These are phyloP conservation scores for Fonsecaea pedrosoi DNA, from an alignment of 2,329 filamentous ascomycete genomes.

Conservation along the genomic window DNA sequence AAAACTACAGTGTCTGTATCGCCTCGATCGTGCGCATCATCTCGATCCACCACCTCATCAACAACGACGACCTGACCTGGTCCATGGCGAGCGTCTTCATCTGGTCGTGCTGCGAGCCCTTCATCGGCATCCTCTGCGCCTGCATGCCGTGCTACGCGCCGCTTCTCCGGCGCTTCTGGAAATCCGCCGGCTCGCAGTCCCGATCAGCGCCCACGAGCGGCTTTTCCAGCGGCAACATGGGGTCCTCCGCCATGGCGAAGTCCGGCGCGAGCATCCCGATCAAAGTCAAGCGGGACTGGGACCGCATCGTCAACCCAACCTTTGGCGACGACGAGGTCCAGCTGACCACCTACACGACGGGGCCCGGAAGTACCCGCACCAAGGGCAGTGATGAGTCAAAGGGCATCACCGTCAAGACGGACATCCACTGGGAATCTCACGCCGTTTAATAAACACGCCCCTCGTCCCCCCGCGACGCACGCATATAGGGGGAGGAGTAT, in stretches of 20 bases:
- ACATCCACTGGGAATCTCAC: constrained; percentile 20
- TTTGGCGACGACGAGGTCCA: constrained; percentile 17
- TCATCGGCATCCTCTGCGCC: constrained; percentile 21
- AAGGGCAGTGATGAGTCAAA: constrained; percentile 20
- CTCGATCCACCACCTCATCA: constrained; percentile 18
- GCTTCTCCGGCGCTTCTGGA: constrained; percentile 16
- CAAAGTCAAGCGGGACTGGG: constrained; percentile 18
- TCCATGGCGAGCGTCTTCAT: constrained; percentile 20
- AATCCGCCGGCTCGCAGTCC: constrained; percentile 17
- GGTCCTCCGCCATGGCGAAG: constrained; percentile 11
- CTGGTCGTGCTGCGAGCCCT: constrained; percentile 20
- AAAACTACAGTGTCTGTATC: constrained; percentile 14
- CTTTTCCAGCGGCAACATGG: constrained; percentile 16
- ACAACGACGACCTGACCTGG: constrained; percentile 19
- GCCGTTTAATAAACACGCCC: constrained; percentile 5
- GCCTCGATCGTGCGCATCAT: constrained; percentile 17
- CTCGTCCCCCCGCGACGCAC: constrained; percentile 4
- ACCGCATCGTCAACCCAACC: constrained; percentile 20
- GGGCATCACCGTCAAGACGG: constrained; percentile 10
- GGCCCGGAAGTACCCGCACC: constrained; percentile 15
- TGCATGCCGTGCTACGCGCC: constrained; percentile 21
- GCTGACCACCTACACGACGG: constrained; percentile 11
- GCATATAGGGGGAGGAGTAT: constrained; percentile 8
- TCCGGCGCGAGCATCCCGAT: constrained; percentile 16
- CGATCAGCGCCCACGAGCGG: constrained; percentile 17